A percentile compares a stretch with the other conserved stretches of the same genome.
These are phyloP conservation scores for Moelleriella libera DNA, from an alignment of 2,329 filamentous ascomycete genomes.

Conservation along the genomic window DNA sequence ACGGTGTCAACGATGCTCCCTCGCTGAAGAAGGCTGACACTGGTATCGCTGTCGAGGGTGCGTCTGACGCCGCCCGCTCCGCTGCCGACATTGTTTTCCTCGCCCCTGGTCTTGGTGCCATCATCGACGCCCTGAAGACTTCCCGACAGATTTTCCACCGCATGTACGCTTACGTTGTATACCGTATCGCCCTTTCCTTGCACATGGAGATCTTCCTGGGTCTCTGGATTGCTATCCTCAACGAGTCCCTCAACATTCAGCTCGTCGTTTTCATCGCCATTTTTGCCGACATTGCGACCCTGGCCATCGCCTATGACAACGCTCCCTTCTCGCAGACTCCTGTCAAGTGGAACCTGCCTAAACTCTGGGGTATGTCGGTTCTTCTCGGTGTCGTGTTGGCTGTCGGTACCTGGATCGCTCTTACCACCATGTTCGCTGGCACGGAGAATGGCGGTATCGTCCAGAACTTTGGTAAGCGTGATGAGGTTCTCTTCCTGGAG, in stretches of 20 bases:
- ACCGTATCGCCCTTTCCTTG: constrained; percentile 83
- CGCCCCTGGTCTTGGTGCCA: constrained; percentile 77
- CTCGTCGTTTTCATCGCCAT: constrained; percentile 90
- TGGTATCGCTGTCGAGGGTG: constrained; percentile 87
- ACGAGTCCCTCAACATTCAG: constrained; percentile 71
- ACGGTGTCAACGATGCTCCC: constrained; percentile 87
- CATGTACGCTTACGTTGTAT: constrained; percentile 93
- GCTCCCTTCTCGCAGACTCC: constrained; percentile 74
- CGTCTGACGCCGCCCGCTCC: constrained; percentile 80
- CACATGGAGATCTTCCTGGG: constrained; percentile 87
- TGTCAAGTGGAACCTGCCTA: constrained; percentile 91
- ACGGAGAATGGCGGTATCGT: constrained; percentile 67
- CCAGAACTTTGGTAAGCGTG: constrained; percentile 73
- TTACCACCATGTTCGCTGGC: constrained; percentile 67
- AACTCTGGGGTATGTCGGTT: constrained; percentile 86
- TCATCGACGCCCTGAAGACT: constrained; percentile 86
- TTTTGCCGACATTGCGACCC: constrained; percentile 82
- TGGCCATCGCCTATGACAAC: constrained; percentile 89
- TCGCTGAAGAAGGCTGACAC: constrained; percentile 93
- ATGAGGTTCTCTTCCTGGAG: constrained; percentile 77
- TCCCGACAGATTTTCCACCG: constrained; percentile 92
- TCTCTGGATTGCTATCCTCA: constrained; percentile 81
- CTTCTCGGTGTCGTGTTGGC: constrained; percentile 71
- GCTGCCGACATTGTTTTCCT: constrained; percentile 91
- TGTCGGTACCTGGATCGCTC: constrained; percentile 74